Percentiles rank a stretch among this genome's conserved stretches.
phyloP scores from a whole-genome alignment of 805 yeast genomes.

The Cyberlindnera suaveolens region DNA sequence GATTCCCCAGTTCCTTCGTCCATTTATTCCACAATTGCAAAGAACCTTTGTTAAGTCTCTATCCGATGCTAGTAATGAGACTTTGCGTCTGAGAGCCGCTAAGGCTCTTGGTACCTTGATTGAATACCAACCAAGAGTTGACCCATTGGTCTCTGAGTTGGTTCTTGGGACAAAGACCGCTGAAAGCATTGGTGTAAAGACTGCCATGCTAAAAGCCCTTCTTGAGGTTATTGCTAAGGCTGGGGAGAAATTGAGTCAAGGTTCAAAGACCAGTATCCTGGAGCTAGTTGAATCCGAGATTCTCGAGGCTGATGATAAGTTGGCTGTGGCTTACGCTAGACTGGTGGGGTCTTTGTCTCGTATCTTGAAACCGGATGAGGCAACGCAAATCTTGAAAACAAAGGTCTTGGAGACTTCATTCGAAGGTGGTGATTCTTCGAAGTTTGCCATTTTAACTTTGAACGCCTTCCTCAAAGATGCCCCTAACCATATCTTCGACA shows the following conservation, averaged over 20 bases:
- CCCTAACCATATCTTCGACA: conserved; percentile 53
- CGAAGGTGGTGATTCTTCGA: conserved; percentile 38
- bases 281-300: conserved; percentile 71
- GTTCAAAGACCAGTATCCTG: conserved; percentile 63
- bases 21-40: conserved; percentile 95
- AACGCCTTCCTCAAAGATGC: conserved; percentile 79
- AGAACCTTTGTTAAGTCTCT: conserved; percentile 92
- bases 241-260: conserved; percentile 70
- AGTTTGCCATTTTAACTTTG: conserved; percentile 64
- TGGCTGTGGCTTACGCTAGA: conserved; percentile 71
- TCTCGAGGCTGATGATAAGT: conserved; percentile 45
- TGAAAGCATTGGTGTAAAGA: conserved; percentile 64
- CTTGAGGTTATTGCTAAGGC: conserved; percentile 76
- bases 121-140: conserved; percentile 87
- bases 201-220: conserved; percentile 81
- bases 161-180: conserved; percentile 67
- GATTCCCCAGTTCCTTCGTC: conserved; percentile 87
- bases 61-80: conserved; percentile 68
- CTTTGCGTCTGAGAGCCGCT: conserved; percentile 79
- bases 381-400: conserved; percentile 46
- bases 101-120: conserved; percentile 83
- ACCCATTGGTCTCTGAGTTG: conserved; percentile 82
- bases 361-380: conserved; percentile 59
- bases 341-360: conserved; percentile 72
- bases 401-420: conserved; percentile 48